Evolutionary conservation across 306 rosid species (phyloP).

Genomic region (Chamaecrista fasciculata): DNA sequence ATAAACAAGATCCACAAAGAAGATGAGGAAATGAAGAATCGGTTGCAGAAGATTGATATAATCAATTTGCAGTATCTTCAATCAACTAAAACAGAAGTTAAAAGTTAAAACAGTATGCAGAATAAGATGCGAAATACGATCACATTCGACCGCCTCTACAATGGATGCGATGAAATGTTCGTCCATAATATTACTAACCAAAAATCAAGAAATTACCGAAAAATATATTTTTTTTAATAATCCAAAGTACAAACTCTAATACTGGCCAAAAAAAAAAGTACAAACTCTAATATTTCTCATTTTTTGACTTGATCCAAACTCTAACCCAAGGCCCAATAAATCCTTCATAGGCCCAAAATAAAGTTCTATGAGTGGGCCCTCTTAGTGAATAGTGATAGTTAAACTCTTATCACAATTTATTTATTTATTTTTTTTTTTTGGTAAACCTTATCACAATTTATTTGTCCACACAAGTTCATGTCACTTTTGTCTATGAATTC

Average conservation of each 20-base stretch:
- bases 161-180: neutral
- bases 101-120: neutral
- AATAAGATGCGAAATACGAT: neutral
- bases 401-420: too few species aligned
- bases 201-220: neutral
- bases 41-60: neutral
- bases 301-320: too few species aligned
- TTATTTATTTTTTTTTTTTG: too few species aligned
- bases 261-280: too few species aligned
- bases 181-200: neutral
- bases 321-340: too few species aligned
- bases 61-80: neutral
- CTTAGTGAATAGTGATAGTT: too few species aligned
- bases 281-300: too few species aligned
- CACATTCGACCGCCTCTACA: neutral
- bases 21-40: neutral
- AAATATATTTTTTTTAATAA: neutral
- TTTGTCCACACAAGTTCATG: neutral
- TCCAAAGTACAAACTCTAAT: neutral
- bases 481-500: neutral
- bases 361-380: neutral
- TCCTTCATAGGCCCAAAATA: neutral
- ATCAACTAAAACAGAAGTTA: neutral
- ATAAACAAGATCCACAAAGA: neutral
- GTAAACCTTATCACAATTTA: too few species aligned